Base-by-base conservation (phyloP, 2,329 filamentous ascomycete genomes). In the Colletotrichum viniferum region DNA sequence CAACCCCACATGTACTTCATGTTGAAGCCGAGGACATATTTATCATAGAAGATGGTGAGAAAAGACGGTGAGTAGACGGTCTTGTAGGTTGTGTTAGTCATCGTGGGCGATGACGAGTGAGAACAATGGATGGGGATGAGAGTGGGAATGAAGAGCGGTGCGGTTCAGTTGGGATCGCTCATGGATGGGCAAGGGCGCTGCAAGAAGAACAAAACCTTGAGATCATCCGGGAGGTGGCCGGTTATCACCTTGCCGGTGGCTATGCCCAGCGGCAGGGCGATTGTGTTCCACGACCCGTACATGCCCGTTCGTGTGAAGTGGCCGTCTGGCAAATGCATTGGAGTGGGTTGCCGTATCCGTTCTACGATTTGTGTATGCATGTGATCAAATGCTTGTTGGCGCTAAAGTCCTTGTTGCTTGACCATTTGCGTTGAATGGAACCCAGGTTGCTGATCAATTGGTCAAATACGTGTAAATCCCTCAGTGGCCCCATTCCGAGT, bases 1-100 rank as follows among this genome's bases (percentile, higher is more conserved):
- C 84, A 86, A 2, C 79, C 77, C 86, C 85, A 87, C 52, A 83
- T 78, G 76, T 78, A 83, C 38, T 67, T 78, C 79, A 84, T 82
- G 73, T 84, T 84, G 76, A 85, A 81, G 32, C 79, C 78, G 13
- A 85, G 79, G 38, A 85, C 82, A 68, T 79, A 81, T 69, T 78
- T 72, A 77, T 84, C 81, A 75, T 85, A 85, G 36, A 80, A 73
- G 75, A 73, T 28, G 43, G 56, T 72, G 43, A 77, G 74, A 38
- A 76, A 78, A 7, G 74, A 71, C 48, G 69, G 38, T 21, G 70
- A 70, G 48, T 73, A 74, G 7, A 64, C 52, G 3, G 77, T 58
- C 18, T 65, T 64, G 61, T 76, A 76, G 3, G 56, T 62, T n/a
- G 71, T 61, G 7, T 75, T 73, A 6, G 71, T 26, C 74, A 76